Percentiles rank a stretch among this genome's conserved stretches.
These are phyloP conservation scores for Rhodofomes roseus DNA, from an alignment of 1,284 basidiomycete species.

Conservation along the genomic window DNA sequence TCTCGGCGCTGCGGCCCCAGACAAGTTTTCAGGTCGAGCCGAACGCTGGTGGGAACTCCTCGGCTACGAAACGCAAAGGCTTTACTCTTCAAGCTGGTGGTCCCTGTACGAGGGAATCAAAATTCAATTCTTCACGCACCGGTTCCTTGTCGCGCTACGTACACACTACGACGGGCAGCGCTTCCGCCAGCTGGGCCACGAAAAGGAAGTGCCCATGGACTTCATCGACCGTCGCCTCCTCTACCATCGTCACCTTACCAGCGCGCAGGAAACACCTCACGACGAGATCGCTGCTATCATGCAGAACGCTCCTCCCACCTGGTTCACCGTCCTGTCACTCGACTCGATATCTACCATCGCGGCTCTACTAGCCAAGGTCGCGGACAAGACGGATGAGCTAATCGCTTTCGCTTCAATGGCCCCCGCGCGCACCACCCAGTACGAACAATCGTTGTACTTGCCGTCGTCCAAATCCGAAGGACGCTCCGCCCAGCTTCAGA, in stretches of 20 bases:
- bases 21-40: not conserved
- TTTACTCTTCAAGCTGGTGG: not conserved
- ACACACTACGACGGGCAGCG: not conserved
- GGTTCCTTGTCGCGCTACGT: not conserved
- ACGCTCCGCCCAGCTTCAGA: no score
- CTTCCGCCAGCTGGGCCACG: no score
- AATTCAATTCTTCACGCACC: not conserved
- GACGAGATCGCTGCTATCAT: not conserved
- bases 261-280: not conserved
- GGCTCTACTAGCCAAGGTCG: not conserved
- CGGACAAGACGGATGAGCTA: not conserved
- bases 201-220: not conserved
- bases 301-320: not conserved
- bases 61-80: not conserved
- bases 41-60: not conserved
- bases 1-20: not conserved
- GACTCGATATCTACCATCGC: not conserved
- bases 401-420: no score
- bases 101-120: no score
- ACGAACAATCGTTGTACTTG: no score
- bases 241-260: not conserved
- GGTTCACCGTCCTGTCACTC: not conserved
- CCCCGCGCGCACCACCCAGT: no score
- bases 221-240: not conserved
- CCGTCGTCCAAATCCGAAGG: no score